Evolutionary conservation across 2,329 filamentous ascomycete genomes (phyloP), one percentile per base, ranked within the genome.

Genomic region (Arthroderma sp.): DNA sequence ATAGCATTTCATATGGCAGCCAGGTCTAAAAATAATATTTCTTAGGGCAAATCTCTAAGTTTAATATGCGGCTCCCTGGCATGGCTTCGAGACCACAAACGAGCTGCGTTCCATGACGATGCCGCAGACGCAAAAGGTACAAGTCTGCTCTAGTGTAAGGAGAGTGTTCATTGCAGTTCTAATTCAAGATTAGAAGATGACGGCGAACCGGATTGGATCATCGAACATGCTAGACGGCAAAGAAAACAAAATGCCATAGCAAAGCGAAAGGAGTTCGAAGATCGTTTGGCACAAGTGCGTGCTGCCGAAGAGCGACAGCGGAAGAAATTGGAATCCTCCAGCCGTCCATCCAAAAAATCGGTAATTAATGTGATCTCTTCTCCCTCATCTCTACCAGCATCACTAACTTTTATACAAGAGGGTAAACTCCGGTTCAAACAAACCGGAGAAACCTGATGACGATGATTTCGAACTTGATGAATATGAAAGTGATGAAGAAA

Each of bases 51-150:
- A 73, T 94, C 88, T 1, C 66, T 95, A 38, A 94, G 88, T 52
- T 71, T 95, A 29, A 91, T 95, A 50, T 95, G 88, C 59, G 83
- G 82, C 36, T 81, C 87, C 4, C 63, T 95, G 56, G 94, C 87
- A 2, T 95, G 88, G 88, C 71, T 95, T n/a, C 80, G 88, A 40
- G 77, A 85, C 46, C 77, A 88, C 64, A 89, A 93, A 60, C 69
- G 78, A 63, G 60, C 69, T 56, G 53, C 61, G 49, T 64, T 82
- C 69, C 63, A 82, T 69, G 61, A 72, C 58, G 51, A 73, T 55
- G 38, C 73, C 70, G 46, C 70, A 60, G 47, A 63, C 57, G 58
- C 54, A 40, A 43, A 43, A 37, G 36, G 45, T 46, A 41, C 22
- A 36, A 30, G n/a, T 31, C 15, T 5, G 32, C 1, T 7, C 29